Evolutionary conservation across 2,329 filamentous ascomycete species (phyloP).

Genomic region (Alternaria gansuensis): DNA sequence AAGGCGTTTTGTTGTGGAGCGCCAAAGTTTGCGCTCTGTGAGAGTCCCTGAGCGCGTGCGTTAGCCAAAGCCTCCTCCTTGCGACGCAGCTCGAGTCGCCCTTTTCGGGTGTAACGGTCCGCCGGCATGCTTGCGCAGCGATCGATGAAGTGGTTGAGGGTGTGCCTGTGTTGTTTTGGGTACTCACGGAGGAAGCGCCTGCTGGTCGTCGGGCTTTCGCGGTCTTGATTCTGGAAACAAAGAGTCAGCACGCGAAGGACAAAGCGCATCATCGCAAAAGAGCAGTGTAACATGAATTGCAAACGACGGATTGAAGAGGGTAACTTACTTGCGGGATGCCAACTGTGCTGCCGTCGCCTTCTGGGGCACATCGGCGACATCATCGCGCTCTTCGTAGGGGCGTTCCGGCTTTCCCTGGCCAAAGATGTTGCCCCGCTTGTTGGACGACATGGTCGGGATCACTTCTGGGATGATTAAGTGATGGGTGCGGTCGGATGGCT

Average conservation of each 20-base stretch:
- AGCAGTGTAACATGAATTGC: neutral
- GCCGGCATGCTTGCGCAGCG: conserved; percentile 17
- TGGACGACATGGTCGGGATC: conserved; percentile 40
- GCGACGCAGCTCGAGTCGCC: conserved; percentile 22
- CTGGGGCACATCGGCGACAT: conserved; percentile 57
- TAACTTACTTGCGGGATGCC: conserved; percentile 64
- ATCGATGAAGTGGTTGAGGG: conserved; percentile 10
- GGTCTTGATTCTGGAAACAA: conserved; percentile 39
- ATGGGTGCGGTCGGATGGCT: conserved; percentile 19
- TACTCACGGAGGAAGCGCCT: conserved; percentile 44
- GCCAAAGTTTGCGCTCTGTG: conserved; percentile 35
- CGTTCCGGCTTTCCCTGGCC: conserved; percentile 41
- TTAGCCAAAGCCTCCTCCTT: conserved; percentile 31
- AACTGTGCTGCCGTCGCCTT: conserved; percentile 65
- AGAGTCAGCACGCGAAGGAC: conserved; percentile 28
- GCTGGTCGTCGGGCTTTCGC: conserved; percentile 38
- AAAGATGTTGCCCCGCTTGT: conserved; percentile 41
- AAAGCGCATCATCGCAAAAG: conserved; percentile 14
- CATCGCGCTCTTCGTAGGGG: conserved; percentile 42
- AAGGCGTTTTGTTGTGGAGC: conserved; percentile 31
- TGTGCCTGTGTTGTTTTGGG: conserved; percentile 11
- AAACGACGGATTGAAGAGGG: conserved; percentile 8
- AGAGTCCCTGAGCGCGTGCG: conserved; percentile 31
- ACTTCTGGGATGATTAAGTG: conserved; percentile 20
- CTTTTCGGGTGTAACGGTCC: conserved; percentile 17